Evolutionary conservation across 1,284 basidiomycete species (phyloP).

Genomic region (Stygiomarasmius scandens): DNA sequence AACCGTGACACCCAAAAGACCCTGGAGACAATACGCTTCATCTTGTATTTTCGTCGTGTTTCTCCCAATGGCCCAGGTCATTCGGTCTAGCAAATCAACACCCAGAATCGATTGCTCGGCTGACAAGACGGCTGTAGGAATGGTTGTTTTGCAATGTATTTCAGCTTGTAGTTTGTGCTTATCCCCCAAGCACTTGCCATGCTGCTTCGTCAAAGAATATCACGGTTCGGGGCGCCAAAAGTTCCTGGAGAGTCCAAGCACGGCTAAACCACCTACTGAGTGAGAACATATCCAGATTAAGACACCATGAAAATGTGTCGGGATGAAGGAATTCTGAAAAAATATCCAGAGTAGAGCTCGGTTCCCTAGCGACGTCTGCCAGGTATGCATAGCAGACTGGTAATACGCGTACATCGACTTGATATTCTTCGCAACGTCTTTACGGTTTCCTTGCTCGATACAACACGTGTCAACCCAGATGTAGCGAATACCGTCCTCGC

Average conservation of each 20-base stretch:
- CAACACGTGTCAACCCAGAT: background rate
- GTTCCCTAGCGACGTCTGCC: background rate
- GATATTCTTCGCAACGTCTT: too few relatives aligned
- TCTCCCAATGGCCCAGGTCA: background rate
- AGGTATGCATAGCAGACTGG: background rate
- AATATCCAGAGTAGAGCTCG: too few relatives aligned
- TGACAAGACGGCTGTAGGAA: background rate
- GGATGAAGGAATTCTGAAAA: too few relatives aligned
- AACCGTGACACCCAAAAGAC: background rate
- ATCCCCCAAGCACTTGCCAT: background rate
- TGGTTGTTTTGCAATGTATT: background rate
- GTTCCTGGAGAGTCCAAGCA: background rate
- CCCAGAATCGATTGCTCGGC: background rate
- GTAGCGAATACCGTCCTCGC: background rate
- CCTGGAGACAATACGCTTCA: background rate
- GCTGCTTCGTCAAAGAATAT: background rate
- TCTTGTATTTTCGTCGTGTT: background rate
- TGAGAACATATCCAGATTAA: background rate
- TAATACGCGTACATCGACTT: too few relatives aligned
- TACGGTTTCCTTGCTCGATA: background rate
- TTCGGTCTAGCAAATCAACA: background rate
- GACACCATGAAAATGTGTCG: too few relatives aligned
- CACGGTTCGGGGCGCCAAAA: background rate
- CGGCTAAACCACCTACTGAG: background rate
- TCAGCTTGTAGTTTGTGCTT: background rate